Base-by-base conservation (phyloP, 352 stramenopile genomes). In the Globisporangium takayamanum region DNA sequence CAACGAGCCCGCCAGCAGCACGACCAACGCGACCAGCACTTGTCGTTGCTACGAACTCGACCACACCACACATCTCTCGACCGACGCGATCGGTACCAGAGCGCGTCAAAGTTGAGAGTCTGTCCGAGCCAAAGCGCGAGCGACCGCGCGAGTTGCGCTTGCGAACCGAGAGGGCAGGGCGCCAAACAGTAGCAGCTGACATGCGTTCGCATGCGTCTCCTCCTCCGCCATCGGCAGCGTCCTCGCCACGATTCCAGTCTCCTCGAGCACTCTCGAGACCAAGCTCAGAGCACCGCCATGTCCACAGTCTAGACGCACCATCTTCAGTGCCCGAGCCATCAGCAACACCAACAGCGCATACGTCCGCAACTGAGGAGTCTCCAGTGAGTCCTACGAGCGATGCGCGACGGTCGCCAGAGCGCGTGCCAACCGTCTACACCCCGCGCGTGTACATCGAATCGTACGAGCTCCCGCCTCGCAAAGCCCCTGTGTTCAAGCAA, bases 401-500 rank as follows among this genome's bases (percentile, higher is more conserved):
- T 12, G 47, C 39, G n/a, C n/a, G 36, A 5, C 25, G 47, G 20
- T 65, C 53, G 0, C 53, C 55, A 5, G 46, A 63, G 57, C 51
- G 48, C 5, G 49, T 39, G 0, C 14, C 55, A n/a, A 10, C 48
- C n/a, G 22, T 26, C 50, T 55, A 47, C 12, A 59, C n/a, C 14
- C 55, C 55, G 18, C 55, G 64, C 8, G 39, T 58, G 2, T 68
- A 61, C 36, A 25, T 64, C 11, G 25, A 77, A 16, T 67, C 78
- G 22, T 70, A 78, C 11, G 49, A 60, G 16, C 22, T 55, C n/a
- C 63, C 66, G 0, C 61, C 72, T 59, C 66, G 69, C 30, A 89
- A 88, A 36, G 68, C 73, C 11, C 59, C 68, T 2, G 72, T 89
- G 1, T 76, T 69, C 16, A 75, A 58, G 33, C 59, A 65, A 20